These are phyloP conservation scores for Ophiosphaerella korrae DNA, from an alignment of 2,329 filamentous ascomycete species.

Conservation along the genomic window DNA sequence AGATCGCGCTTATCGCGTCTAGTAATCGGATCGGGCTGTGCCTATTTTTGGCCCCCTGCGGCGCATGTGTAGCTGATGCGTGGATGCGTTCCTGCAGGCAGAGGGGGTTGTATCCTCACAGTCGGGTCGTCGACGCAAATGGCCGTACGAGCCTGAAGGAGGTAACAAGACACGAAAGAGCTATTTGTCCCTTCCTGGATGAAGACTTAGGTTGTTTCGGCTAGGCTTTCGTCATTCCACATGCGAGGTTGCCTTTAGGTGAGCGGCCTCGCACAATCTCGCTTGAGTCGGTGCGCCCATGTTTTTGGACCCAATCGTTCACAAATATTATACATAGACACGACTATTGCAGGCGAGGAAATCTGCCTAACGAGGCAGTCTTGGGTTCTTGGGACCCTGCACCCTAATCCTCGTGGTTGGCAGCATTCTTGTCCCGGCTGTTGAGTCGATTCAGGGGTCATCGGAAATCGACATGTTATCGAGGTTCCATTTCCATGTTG, in stretches of 20 bases:
- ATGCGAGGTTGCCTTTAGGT: no score
- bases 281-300: no score
- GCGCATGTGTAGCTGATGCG: slow-evolving; percentile 11
- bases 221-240: no score
- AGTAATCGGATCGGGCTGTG: slow-evolving; percentile 14
- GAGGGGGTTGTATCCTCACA: slow-evolving; percentile 5
- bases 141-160: slow-evolving; percentile 6
- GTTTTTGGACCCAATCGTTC: neutral
- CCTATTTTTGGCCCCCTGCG: slow-evolving; percentile 34
- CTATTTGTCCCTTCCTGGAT: no score
- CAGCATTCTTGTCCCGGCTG: slow-evolving; percentile 2
- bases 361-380: neutral
- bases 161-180: neutral
- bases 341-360: neutral
- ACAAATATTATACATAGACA: neutral
- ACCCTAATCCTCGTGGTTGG: neutral
- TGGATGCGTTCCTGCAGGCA: slow-evolving; percentile 17
- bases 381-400: neutral
- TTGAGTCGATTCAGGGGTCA: slow-evolving; percentile 22
- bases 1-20: slow-evolving; percentile 35
- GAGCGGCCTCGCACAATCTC: no score
- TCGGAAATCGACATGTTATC: slow-evolving; percentile 9
- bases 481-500: slow-evolving; percentile 14
- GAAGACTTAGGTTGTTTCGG: no score
- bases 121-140: slow-evolving; percentile 11